Conservation (phyloP, 441 rosid genomes). For the Pelargonium exstipulatum region DNA sequence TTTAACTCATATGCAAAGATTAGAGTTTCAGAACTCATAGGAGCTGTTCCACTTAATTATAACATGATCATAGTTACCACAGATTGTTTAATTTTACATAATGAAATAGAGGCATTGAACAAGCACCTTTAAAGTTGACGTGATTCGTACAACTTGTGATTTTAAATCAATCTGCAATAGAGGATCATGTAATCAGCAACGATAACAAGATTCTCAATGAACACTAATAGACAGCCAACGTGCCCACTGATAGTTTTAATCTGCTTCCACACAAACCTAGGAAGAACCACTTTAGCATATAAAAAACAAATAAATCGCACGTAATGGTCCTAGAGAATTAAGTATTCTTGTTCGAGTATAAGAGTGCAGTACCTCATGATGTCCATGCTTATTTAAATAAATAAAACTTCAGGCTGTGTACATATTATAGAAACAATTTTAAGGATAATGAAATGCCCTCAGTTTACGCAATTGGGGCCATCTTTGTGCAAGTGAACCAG, state of each 20-base stretch:
- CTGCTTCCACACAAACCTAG: neutral
- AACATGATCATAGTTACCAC: neutral
- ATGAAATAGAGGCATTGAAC: neutral
- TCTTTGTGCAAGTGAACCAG: neutral
- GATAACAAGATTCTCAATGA: neutral
- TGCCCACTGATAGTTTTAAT: neutral
- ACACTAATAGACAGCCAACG: neutral
- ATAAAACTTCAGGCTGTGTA: neutral
- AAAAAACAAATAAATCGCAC: neutral
- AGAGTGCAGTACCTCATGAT: neutral
- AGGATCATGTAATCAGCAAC: neutral
- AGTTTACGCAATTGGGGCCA: neutral
- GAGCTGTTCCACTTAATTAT: neutral
- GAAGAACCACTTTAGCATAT: neutral
- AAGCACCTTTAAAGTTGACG: constrained; percentile 66
- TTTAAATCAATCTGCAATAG: constrained; percentile 76
- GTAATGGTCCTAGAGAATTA: neutral
- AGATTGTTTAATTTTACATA: neutral
- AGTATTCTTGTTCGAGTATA: neutral
- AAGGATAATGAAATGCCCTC: neutral
- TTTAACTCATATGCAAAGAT: neutral
- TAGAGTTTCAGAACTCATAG: neutral
- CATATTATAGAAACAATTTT: neutral
- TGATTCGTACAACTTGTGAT: constrained; percentile 63
- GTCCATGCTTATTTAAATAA: neutral